Conservation (phyloP, 257 asterid species). For the Solanum tacnaense region DNA sequence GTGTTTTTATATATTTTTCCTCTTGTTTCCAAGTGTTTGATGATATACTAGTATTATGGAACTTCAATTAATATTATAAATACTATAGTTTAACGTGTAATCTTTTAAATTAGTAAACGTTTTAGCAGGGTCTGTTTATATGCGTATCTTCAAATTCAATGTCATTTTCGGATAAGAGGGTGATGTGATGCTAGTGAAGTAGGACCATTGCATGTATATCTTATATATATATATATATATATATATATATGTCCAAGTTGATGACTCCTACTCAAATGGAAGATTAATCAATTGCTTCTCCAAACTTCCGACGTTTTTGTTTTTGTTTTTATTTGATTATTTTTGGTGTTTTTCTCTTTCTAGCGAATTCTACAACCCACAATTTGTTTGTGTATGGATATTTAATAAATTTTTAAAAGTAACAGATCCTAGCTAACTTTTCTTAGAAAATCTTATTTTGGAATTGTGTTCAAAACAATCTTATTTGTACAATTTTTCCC, state of each 20-base stretch:
- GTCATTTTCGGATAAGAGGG: not conserved
- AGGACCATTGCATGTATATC: not conserved
- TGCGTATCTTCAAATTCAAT: not conserved
- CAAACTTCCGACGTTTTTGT: not conserved
- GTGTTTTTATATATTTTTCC: not conserved
- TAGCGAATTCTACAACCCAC: not conserved
- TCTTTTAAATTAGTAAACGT: not conserved
- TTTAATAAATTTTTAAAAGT: too few relatives aligned
- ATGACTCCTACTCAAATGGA: not conserved
- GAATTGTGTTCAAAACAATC: not conserved
- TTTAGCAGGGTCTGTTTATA: not conserved
- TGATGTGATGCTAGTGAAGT: not conserved
- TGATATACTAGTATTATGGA: not conserved
- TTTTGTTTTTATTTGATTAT: not conserved
- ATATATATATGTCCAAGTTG: not conserved
- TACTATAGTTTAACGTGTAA: not conserved
- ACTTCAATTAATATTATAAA: not conserved
- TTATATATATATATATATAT: not conserved
- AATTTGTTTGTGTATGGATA: not conserved
- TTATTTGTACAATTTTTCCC: not conserved
- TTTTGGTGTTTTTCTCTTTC: not conserved
- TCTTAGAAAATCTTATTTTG: not conserved
- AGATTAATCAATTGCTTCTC: not conserved
- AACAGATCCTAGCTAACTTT: not conserved
- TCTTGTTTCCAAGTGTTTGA: not conserved